These are phyloP conservation scores for Ogataea glucozyma DNA, from an alignment of 805 yeast species.

Conservation along the genomic window DNA sequence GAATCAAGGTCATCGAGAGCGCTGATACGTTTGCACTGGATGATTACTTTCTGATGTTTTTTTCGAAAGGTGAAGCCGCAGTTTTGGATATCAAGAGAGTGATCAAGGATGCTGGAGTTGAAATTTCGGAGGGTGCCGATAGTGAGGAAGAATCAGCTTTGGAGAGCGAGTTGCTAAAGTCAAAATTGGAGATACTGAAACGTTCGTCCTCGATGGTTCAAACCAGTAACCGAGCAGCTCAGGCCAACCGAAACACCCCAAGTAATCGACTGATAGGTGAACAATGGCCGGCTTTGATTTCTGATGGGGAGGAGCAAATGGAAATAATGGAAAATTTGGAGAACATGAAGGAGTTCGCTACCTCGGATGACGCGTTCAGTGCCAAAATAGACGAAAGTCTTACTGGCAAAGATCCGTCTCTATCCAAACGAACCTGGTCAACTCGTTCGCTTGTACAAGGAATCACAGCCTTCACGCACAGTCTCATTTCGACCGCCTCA, in stretches of 20 bases:
- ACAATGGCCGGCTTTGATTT: no score
- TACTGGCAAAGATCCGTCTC: no score
- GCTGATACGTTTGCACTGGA: conserved; percentile 57
- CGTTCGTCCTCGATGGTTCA: conserved; percentile 28
- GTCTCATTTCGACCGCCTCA: conserved; percentile 24
- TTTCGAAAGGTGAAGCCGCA: conserved; percentile 50
- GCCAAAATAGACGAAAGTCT: no score
- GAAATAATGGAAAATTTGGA: not conserved
- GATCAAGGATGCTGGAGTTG: conserved; percentile 37
- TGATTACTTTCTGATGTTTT: conserved; percentile 69
- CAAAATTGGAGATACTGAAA: conserved; percentile 28
- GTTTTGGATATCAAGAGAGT: conserved; percentile 41
- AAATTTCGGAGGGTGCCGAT: conserved; percentile 24
- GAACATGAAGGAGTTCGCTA: not conserved
- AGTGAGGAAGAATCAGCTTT: conserved; percentile 24
- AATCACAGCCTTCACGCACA: conserved; percentile 29
- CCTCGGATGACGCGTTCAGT: no score
- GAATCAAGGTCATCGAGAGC: conserved; percentile 61
- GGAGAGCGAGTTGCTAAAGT: conserved; percentile 23
- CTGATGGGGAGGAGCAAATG: no score
- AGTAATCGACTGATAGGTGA: no score
- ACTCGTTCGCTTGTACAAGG: conserved; percentile 34
- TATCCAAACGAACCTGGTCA: conserved; percentile 22
- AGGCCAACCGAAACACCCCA: no score
- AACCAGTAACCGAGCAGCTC: conserved; percentile 19